Evolutionary conservation across 495 filamentous ascomycete genomes (phyloP).

Genomic region (Parathielavia appendiculata): DNA sequence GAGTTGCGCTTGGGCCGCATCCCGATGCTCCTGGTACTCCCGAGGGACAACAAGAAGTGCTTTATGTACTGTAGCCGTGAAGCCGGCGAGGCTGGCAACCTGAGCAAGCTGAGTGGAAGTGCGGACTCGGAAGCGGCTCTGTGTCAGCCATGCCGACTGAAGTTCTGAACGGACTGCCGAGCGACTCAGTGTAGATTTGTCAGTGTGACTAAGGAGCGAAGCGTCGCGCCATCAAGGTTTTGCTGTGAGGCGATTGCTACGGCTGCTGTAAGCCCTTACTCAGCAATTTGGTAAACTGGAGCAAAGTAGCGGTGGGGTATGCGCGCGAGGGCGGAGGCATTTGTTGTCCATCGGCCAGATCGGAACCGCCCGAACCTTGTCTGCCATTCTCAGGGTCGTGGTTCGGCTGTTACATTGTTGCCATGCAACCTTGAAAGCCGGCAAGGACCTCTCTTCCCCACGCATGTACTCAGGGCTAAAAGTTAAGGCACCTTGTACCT

Average conservation of each 20-base stretch:
- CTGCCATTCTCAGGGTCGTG: neutral
- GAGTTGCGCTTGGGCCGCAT: neutral
- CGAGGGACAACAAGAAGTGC: neutral
- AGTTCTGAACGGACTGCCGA: neutral
- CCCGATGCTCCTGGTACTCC: neutral
- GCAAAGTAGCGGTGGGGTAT: neutral
- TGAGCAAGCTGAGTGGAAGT: too few relatives aligned
- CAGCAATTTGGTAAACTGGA: conserved; percentile 16
- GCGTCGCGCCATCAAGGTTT: neutral
- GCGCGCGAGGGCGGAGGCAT: neutral
- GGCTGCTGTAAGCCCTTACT: conserved; percentile 28
- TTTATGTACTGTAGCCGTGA: too few relatives aligned
- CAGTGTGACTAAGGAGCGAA: conserved; percentile 17
- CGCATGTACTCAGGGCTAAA: too few relatives aligned
- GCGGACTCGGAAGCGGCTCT: too few relatives aligned
- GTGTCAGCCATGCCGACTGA: neutral
- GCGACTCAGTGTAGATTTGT: conserved; percentile 12
- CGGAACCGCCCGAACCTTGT: neutral
- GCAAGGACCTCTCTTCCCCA: neutral
- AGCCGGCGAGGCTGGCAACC: too few relatives aligned
- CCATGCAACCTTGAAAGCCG: too few relatives aligned
- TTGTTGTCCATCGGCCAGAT: neutral
- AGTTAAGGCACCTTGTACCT: neutral
- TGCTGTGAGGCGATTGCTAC: neutral
- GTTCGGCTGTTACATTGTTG: neutral